phyloP scores from a whole-genome alignment of 306 rosid genomes.

The Oemleria cerasiformis region DNA sequence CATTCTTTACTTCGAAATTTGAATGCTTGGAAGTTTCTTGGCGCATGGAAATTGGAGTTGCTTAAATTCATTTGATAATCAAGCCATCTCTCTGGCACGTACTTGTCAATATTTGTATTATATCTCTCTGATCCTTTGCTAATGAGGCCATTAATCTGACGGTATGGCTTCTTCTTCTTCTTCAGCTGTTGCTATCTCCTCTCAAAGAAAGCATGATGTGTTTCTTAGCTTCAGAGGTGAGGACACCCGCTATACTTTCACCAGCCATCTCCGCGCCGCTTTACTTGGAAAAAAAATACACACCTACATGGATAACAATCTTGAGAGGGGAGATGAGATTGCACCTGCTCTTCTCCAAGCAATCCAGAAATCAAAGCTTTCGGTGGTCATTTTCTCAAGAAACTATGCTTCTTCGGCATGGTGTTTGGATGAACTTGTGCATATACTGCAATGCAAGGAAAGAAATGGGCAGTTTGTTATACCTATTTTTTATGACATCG shows the following conservation, averaged over 20 bases:
- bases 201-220: not conserved
- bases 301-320: not conserved
- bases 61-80: too few relatives aligned
- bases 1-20: too few relatives aligned
- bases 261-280: not conserved
- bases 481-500: not conserved
- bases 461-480: not conserved
- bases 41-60: too few relatives aligned
- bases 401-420: not conserved
- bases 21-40: too few relatives aligned
- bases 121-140: too few relatives aligned
- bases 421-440: not conserved
- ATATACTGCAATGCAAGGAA: conserved; percentile 3
- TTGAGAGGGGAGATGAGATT: not conserved
- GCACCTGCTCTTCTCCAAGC: not conserved
- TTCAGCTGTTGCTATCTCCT: too few relatives aligned
- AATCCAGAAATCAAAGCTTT: not conserved
- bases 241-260: not conserved
- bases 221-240: too few relatives aligned
- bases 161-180: too few relatives aligned
- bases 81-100: too few relatives aligned
- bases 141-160: too few relatives aligned
- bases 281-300: not conserved
- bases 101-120: too few relatives aligned
- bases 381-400: not conserved